Conservation (phyloP, 768 basidiomycete genomes). For the Amanita pseudoporphyria region DNA sequence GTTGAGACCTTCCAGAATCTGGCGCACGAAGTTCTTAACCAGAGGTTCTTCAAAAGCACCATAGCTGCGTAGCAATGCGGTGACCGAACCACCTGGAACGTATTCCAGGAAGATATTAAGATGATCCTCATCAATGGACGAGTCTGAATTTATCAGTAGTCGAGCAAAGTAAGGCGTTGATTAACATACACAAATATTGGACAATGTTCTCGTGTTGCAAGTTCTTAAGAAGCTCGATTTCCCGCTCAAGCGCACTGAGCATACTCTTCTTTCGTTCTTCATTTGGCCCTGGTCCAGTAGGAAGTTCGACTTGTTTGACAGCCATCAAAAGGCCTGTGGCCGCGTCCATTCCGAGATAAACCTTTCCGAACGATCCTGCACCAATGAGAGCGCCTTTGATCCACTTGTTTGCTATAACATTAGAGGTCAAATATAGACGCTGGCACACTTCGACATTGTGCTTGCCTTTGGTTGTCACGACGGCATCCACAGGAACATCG, state of each 20-base stretch:
- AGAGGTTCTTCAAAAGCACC: constrained; percentile 92
- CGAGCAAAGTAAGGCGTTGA: neutral
- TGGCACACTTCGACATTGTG: neutral
- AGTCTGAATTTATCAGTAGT: constrained; percentile 45
- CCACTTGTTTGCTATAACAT: constrained; percentile 77
- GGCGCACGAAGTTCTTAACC: constrained; percentile 87
- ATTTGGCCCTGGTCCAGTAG: constrained; percentile 73
- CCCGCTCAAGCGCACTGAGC: constrained; percentile 84
- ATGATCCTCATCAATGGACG: constrained; percentile 81
- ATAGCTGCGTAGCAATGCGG: constrained; percentile 80
- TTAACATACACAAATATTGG: constrained; percentile 83
- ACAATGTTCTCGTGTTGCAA: constrained; percentile 95
- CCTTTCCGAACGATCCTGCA: constrained; percentile 90
- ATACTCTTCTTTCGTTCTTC: constrained; percentile 92
- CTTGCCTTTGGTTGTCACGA: constrained; percentile 45
- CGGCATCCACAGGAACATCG: constrained; percentile 37
- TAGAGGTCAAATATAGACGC: neutral
- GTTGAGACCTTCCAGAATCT: constrained; percentile 80
- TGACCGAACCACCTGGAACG: constrained; percentile 91
- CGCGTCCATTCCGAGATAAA: constrained; percentile 94
- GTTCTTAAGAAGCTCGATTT: constrained; percentile 90
- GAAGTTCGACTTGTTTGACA: constrained; percentile 94
- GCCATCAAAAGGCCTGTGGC: constrained; percentile 89
- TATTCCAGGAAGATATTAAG: constrained; percentile 98
- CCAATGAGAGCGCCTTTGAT: constrained; percentile 95